Conservation (phyloP, 805 yeast genomes). For the Myxozyma udenii region DNA sequence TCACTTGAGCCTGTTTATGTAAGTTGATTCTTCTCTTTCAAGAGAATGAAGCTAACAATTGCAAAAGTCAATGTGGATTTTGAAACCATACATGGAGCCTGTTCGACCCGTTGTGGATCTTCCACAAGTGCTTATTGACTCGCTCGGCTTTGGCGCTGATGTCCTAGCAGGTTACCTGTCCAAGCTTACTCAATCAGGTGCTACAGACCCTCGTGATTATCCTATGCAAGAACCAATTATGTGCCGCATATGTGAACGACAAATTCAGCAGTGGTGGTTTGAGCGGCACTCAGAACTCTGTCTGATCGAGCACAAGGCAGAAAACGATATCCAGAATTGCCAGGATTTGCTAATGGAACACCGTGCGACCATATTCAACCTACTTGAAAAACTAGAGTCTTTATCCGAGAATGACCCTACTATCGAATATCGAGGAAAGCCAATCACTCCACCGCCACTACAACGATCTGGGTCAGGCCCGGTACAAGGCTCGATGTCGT, state of each 20-base stretch:
- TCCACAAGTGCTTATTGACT: conserved; percentile 65
- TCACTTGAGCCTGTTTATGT: conserved; percentile 61
- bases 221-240: conserved; percentile 42
- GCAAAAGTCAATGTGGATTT: conserved; percentile 75
- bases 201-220: conserved; percentile 51
- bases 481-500: neutral
- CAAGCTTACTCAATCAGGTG: conserved; percentile 59
- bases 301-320: conserved; percentile 75
- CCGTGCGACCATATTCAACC: conserved; percentile 34
- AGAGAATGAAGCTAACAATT: conserved; percentile 6
- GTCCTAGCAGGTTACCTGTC: conserved; percentile 72
- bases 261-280: conserved; percentile 94
- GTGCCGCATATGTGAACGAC: conserved; percentile 88
- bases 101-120: conserved; percentile 62
- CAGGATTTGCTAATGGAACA: conserved; percentile 81
- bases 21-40: conserved; percentile 9
- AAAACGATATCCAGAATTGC: conserved; percentile 65
- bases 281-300: conserved; percentile 89
- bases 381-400: conserved; percentile 23
- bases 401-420: conserved; percentile 13
- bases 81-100: conserved; percentile 69
- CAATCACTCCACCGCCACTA: conserved; percentile 13
- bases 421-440: conserved; percentile 23
- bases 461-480: conserved; percentile 5
- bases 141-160: conserved; percentile 85